A percentile compares a stretch with the other conserved stretches of the same genome.
phyloP scores from a whole-genome alignment of 2,329 filamentous ascomycete genomes.

The Ambrosiella beaveri region DNA sequence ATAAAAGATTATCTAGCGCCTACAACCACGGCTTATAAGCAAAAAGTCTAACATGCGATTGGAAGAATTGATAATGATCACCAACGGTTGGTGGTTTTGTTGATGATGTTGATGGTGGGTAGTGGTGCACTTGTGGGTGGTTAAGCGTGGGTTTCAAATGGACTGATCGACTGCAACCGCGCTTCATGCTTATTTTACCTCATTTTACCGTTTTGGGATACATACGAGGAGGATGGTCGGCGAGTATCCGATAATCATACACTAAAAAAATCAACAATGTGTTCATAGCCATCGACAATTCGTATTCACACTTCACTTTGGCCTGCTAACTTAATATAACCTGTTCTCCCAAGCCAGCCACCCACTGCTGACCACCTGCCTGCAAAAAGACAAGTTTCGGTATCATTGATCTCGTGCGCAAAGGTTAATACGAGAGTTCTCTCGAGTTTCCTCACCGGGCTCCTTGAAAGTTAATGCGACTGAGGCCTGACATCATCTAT shows the following conservation, averaged over 20 bases:
- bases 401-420: neutral
- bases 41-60: neutral
- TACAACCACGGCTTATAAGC: neutral
- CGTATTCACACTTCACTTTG: no score
- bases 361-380: neutral
- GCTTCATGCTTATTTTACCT: neutral
- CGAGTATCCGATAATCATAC: no score
- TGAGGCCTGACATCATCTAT: neutral
- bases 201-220: neutral
- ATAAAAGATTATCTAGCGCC: neutral
- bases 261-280: no score
- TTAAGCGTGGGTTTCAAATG: neutral
- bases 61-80: neutral
- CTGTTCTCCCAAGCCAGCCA: neutral
- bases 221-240: no score
- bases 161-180: neutral
- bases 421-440: neutral
- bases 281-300: no score
- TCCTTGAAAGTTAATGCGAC: neutral
- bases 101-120: no score
- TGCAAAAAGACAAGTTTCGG: neutral
- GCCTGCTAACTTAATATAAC: no score
- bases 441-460: neutral
- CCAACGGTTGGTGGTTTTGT: neutral
- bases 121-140: no score